phyloP scores from a whole-genome alignment of 768 basidiomycete genomes.

The Lyophyllum semitale region DNA sequence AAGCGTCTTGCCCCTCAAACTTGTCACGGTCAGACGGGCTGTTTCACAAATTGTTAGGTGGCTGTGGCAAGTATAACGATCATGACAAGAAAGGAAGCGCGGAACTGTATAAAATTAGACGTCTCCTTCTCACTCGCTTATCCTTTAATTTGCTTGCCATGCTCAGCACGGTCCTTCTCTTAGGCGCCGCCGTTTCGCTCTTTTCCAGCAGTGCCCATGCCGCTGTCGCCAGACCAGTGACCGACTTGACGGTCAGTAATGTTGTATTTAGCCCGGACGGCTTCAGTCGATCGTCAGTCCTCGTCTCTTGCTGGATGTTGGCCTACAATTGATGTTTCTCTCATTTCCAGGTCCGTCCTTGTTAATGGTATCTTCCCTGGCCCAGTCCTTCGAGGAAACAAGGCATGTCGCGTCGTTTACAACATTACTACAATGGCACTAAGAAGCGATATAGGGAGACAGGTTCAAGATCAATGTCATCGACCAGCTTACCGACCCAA shows the following conservation, averaged over 20 bases:
- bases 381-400: slow-evolving; percentile 25
- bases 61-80: too few species aligned
- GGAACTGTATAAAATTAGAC: too few species aligned
- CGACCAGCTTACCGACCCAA: slow-evolving; percentile 13
- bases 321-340: not conserved
- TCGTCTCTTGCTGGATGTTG: slow-evolving; percentile 8
- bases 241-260: slow-evolving; percentile 39
- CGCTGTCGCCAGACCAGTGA: slow-evolving; percentile 24
- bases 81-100: too few species aligned
- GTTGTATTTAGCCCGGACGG: slow-evolving; percentile 49
- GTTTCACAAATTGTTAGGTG: too few species aligned
- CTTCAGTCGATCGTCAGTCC: slow-evolving; percentile 37
- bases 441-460: slow-evolving; percentile 9
- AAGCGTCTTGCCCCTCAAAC: too few species aligned
- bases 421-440: not conserved
- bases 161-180: too few species aligned
- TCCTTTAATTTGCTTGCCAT: too few species aligned
- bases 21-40: too few species aligned
- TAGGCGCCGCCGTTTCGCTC: not conserved
- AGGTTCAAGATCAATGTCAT: slow-evolving; percentile 18
- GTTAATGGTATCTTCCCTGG: slow-evolving; percentile 23
- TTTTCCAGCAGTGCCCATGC: not conserved
- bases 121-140: too few species aligned
- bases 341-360: slow-evolving; percentile 20
- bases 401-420: slow-evolving; percentile 12